Evolutionary conservation across 805 yeast species (phyloP).

Genomic region (Zygoascus biomembranicola): DNA sequence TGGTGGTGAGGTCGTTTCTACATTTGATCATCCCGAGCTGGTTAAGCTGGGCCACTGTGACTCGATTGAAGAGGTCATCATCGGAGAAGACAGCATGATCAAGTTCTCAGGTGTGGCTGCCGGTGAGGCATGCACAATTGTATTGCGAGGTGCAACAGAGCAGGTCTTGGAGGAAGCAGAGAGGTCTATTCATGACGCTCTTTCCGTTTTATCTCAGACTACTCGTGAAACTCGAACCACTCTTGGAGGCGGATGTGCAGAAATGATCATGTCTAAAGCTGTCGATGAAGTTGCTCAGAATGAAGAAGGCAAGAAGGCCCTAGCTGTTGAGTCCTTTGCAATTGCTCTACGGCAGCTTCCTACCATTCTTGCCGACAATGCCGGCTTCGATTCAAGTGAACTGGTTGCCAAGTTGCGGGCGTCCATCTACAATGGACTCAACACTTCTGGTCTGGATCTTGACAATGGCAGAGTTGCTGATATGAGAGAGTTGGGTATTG

Average conservation of each 20-base stretch:
- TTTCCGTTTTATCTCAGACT: slow-evolving; percentile 91
- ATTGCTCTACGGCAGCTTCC: slow-evolving; percentile 92
- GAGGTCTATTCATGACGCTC: slow-evolving; percentile 93
- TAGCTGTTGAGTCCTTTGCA: slow-evolving; percentile 93
- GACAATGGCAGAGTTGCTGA: slow-evolving; percentile 80
- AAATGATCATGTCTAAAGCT: slow-evolving; percentile 94
- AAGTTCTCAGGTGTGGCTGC: slow-evolving; percentile 93
- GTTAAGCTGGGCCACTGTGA: slow-evolving; percentile 87
- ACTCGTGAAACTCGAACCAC: slow-evolving; percentile 87
- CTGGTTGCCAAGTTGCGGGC: slow-evolving; percentile 84
- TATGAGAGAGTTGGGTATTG: slow-evolving; percentile 88
- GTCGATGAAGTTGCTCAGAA: slow-evolving; percentile 89
- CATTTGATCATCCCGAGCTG: slow-evolving; percentile 85
- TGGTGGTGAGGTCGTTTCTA: slow-evolving; percentile 96
- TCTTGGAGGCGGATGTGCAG: slow-evolving; percentile 92
- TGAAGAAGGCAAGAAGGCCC: slow-evolving; percentile 83
- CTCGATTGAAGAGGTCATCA: slow-evolving; percentile 77
- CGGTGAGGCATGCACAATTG: slow-evolving; percentile 94
- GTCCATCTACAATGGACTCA: slow-evolving; percentile 83
- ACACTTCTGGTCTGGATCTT: slow-evolving; percentile 86
- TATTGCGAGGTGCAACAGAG: slow-evolving; percentile 94
- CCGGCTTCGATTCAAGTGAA: slow-evolving; percentile 92
- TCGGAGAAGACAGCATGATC: slow-evolving; percentile 87
- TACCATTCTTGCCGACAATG: slow-evolving; percentile 91
- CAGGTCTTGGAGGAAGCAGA: slow-evolving; percentile 95